Base-by-base conservation (phyloP, 1,139 yeast genomes). In the Yamadazyma conglobata region DNA sequence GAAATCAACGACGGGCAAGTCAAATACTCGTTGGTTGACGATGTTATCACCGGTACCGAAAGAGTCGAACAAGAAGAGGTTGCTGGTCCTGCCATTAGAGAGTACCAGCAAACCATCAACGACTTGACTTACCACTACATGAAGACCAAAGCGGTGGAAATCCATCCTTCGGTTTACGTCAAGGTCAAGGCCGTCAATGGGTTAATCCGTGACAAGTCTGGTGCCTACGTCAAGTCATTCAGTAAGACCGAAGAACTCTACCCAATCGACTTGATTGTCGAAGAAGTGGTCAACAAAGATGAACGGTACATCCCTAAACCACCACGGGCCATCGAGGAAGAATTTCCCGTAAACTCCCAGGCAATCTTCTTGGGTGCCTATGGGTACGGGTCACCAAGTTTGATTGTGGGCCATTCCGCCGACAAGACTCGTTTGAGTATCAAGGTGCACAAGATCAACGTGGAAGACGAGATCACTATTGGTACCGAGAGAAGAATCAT, bases 311-410 rank as follows among this genome's bases (percentile, higher is more conserved):
- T 64, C 21, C 87, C 87, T 46, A 77, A 79, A 43, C 77, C 81
- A 2, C 88, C 97, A 3, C 52, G 77, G 30, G 88, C 96, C 8
- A 67, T 91, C 37, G 79, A 77, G 10, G 77, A 83, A 43, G 97
- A 91, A 53, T 91, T 73, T 57, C 96, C 97, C 15, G 37, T 72
- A 5, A 79, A 73, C 12, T 71, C 85, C 0, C 76, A 77, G 34
- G 91, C 80, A 22, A 74, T 89, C n/a, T 86, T 86, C 52, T 65
- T 91, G 39, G 95, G 97, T 23, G 88, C 83, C 22, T 78, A 79
- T 58, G 94, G 89, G 3, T 91, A 86, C 52, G 98, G 98, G 29
- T 73, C 87, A 16, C 83, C 94, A 30, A 89, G 93, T 10, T 69
- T 70, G 15, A 74, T 91, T 29, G 77, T 70, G 31, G 95, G 86